A percentile compares a stretch with the other conserved stretches of the same genome.
Evolutionary conservation across 257 asterid genomes (phyloP).

Genomic region (Parsonsia alboflavescens): DNA sequence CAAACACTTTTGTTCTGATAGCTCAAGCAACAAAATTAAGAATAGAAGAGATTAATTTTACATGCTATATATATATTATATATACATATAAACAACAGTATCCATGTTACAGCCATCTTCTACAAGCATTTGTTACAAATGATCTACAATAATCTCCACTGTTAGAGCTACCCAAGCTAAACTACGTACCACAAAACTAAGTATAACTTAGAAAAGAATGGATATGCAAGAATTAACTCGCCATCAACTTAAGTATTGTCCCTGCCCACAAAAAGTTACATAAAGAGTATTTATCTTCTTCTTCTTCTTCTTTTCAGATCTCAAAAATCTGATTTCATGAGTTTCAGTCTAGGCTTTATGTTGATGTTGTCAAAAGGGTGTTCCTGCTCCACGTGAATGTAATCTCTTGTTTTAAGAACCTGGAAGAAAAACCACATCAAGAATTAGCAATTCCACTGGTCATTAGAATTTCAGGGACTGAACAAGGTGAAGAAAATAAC

Average conservation of each 20-base stretch:
- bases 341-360: conserved; percentile 49
- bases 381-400: conserved; percentile 59
- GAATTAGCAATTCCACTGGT: not conserved
- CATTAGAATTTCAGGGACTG: not conserved
- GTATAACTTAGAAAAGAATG: conserved; percentile 14
- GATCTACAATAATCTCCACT: conserved; percentile 17
- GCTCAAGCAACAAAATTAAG: not conserved
- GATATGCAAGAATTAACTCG: conserved; percentile 14
- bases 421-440: conserved; percentile 16
- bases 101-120: conserved; percentile 13
- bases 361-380: conserved; percentile 39
- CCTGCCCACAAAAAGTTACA: not conserved
- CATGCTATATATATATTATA: conserved; percentile 12
- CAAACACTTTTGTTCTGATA: not conserved
- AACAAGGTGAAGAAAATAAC: not conserved
- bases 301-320: conserved; percentile 4
- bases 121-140: conserved; percentile 2
- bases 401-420: conserved; percentile 77
- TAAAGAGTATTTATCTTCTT: not conserved
- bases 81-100: conserved; percentile 11
- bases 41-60: conserved; percentile 8
- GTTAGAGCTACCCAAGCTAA: conserved; percentile 14
- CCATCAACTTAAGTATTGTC: conserved; percentile 1
- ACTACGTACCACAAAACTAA: conserved; percentile 6
- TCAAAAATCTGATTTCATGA: conserved; percentile 48